phyloP scores from a whole-genome alignment of 768 basidiomycete species.

The Scleroderma bovista region DNA sequence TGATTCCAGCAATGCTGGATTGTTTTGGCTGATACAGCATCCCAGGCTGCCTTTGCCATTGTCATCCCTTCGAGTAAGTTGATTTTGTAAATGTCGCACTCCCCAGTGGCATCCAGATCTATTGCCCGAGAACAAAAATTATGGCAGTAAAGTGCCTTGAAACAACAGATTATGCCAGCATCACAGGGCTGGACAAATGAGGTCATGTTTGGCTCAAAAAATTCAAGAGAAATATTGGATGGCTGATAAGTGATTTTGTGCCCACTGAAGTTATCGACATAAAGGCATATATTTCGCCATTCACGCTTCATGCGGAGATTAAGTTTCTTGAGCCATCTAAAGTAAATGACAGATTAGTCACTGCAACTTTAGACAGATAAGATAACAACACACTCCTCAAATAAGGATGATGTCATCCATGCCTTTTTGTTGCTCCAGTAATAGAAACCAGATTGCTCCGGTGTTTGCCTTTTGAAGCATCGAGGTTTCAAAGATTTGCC shows the following conservation, averaged over 20 bases:
- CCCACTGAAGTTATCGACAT: too few species aligned
- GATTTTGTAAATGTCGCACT: slow-evolving; percentile 32
- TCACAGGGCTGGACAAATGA: slow-evolving; percentile 31
- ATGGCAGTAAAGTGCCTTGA: slow-evolving; percentile 32
- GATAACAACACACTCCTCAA: too few species aligned
- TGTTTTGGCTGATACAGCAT: slow-evolving; percentile 20
- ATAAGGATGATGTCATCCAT: too few species aligned
- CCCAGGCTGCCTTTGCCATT: slow-evolving; percentile 30
- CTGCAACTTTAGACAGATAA: too few species aligned
- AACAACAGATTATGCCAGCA: slow-evolving; percentile 19
- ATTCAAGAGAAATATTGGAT: slow-evolving; percentile 3
- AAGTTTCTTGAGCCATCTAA: too few species aligned
- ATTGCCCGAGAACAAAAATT: slow-evolving; percentile 23
- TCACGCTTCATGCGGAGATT: too few species aligned
- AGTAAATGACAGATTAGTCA: too few species aligned
- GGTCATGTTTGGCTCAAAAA: slow-evolving; percentile 28
- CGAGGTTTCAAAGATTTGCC: too few species aligned
- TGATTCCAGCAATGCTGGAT: slow-evolving; percentile 36
- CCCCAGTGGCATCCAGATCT: slow-evolving; percentile 28
- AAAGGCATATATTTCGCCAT: too few species aligned
- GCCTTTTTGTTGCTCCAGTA: too few species aligned
- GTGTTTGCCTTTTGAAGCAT: too few species aligned
- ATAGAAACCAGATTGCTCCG: too few species aligned
- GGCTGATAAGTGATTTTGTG: slow-evolving; percentile 2
- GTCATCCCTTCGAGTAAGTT: slow-evolving; percentile 31